A percentile compares a stretch with the other conserved stretches of the same genome.
Conservation (phyloP, 768 basidiomycete genomes). For the Rhodotorula taiwanensis region DNA sequence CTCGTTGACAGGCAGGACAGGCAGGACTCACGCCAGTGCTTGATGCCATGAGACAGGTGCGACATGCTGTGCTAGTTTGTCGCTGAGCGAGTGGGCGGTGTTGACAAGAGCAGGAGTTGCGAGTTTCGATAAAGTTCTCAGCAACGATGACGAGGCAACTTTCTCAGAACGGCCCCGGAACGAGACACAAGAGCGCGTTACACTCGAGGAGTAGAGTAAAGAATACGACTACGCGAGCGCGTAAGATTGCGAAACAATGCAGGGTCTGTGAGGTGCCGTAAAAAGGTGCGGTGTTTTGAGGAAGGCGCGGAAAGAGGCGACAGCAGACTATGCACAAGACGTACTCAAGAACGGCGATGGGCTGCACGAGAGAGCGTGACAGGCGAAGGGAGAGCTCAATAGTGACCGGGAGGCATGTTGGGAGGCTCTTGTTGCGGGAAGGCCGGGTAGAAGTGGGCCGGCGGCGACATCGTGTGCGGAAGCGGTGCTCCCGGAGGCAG, state of each 20-base stretch:
- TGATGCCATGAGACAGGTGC: slow-evolving; percentile 22
- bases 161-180: no score
- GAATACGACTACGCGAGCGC: no score
- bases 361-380: background rate
- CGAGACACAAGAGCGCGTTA: no score
- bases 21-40: slow-evolving; percentile 31
- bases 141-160: no score
- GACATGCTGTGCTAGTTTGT: background rate
- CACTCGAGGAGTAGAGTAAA: no score
- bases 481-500: background rate
- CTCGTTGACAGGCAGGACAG: background rate
- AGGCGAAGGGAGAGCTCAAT: background rate
- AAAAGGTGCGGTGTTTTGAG: background rate
- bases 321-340: background rate
- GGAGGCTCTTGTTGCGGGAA: background rate
- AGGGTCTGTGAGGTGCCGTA: background rate
- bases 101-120: background rate
- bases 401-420: no score
- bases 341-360: background rate
- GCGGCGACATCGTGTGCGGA: background rate
- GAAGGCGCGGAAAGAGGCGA: background rate
- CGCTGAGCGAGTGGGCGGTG: background rate
- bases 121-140: background rate
- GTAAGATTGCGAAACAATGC: no score
- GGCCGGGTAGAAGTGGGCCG: background rate